Percentiles rank a stretch among this genome's conserved stretches.
Evolutionary conservation across 495 filamentous ascomycete genomes (phyloP).

Genomic region (Schizothecium vesticola): DNA sequence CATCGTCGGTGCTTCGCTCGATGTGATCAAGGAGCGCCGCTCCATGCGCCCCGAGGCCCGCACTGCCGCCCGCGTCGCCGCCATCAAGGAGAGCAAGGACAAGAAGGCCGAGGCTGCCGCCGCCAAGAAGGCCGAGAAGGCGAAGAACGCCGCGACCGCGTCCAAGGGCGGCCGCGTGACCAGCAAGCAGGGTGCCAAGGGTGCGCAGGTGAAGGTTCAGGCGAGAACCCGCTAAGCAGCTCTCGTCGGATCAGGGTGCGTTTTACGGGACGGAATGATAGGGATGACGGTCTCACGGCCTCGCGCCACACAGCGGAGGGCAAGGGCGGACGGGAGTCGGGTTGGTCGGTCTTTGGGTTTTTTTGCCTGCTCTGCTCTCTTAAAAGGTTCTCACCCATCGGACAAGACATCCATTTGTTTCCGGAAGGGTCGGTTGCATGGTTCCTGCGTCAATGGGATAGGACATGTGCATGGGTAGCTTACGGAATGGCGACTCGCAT

Average conservation of each 20-base stretch:
- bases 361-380: constrained; percentile 29
- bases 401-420: constrained; percentile 26
- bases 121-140: constrained; percentile 99
- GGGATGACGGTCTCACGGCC: constrained; percentile 23
- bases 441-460: constrained; percentile 23
- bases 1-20: constrained; percentile 97
- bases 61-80: constrained; percentile 78
- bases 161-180: constrained; percentile 74
- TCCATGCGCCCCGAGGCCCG: constrained; percentile 89
- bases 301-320: constrained; percentile 24
- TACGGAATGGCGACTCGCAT: constrained; percentile 32
- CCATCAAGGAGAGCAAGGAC: constrained; percentile 95
- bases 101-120: constrained; percentile 76
- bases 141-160: constrained; percentile 73
- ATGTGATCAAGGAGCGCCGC: constrained; percentile 99
- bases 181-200: constrained; percentile 97
- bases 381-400: constrained; percentile 24
- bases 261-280: constrained; percentile 11
- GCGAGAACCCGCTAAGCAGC: constrained; percentile 76
- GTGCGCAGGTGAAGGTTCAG: constrained; percentile 76
- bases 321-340: constrained; percentile 29
- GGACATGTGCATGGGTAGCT: constrained; percentile 34
- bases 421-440: constrained; percentile 30
- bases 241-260: constrained; percentile 5
- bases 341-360: constrained; percentile 32